Percentiles rank a stretch among this genome's conserved stretches.
Evolutionary conservation across 768 basidiomycete species (phyloP).

Genomic region (Chalciporus sphaerocephalus): DNA sequence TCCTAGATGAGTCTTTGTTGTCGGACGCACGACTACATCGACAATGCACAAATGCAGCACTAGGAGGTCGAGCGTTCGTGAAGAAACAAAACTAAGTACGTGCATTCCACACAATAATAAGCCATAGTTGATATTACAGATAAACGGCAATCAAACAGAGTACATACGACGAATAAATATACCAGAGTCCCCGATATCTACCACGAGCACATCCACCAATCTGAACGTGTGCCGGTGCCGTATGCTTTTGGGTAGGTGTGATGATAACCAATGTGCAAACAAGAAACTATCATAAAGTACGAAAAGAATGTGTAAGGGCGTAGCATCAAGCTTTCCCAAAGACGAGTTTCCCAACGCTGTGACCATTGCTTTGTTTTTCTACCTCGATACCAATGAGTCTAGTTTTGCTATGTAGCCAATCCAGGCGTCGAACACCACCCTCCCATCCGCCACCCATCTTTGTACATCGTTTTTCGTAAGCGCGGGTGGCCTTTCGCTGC

Average conservation of each 20-base stretch:
- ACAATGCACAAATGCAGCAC: too few relatives aligned
- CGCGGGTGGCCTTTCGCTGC: conserved; percentile 55
- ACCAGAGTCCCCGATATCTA: conserved; percentile 21
- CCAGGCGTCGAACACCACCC: conserved; percentile 60
- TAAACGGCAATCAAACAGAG: conserved; percentile 9
- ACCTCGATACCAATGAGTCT: conserved; percentile 58
- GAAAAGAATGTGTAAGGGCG: conserved; percentile 1
- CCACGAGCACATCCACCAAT: conserved; percentile 6
- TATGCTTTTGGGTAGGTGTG: neutral
- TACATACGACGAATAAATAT: conserved; percentile 13
- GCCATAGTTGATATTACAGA: conserved; percentile 20
- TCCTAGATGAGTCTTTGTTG: too few relatives aligned
- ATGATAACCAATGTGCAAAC: conserved; percentile 2
- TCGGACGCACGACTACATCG: too few relatives aligned
- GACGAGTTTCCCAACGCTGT: conserved; percentile 44
- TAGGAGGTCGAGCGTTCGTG: too few relatives aligned
- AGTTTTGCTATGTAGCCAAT: conserved; percentile 62
- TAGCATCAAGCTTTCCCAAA: conserved; percentile 40
- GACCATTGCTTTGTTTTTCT: conserved; percentile 39
- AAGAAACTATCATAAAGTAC: neutral
- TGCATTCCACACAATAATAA: too few relatives aligned
- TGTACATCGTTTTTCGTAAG: conserved; percentile 60
- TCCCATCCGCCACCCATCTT: conserved; percentile 67
- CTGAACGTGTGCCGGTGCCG: conserved; percentile 13
- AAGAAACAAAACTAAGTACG: too few relatives aligned